Conservation (phyloP, 2,329 filamentous ascomycete genomes). For the Escovopsis sp. region DNA sequence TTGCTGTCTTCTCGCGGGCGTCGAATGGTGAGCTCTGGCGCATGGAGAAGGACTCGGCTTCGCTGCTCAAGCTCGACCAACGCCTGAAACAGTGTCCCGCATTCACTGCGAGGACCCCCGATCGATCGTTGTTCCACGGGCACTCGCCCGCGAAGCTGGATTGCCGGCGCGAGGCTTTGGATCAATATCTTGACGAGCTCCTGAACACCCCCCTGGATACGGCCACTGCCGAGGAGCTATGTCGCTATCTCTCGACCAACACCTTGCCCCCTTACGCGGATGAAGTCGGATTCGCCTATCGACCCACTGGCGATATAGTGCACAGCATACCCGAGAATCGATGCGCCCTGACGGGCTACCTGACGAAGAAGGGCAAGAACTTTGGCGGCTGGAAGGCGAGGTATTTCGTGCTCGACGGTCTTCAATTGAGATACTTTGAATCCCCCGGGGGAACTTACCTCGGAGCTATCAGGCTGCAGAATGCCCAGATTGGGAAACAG, state of each 20-base stretch:
- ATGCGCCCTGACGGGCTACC: constrained; percentile 69
- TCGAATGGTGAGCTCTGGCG: constrained; percentile 76
- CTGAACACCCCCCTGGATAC: constrained; percentile 73
- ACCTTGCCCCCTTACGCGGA: constrained; percentile 47
- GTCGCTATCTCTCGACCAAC: constrained; percentile 67
- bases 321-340: constrained; percentile 45
- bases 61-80: constrained; percentile 68
- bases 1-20: constrained; percentile 69
- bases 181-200: constrained; percentile 73
- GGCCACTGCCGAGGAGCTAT: constrained; percentile 62
- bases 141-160: constrained; percentile 92
- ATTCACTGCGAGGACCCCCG: constrained; percentile 66
- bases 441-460: constrained; percentile 78
- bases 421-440: constrained; percentile 77
- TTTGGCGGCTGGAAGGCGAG: constrained; percentile 96
- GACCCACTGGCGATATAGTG: constrained; percentile 1
- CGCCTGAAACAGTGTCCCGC: constrained; percentile 59
- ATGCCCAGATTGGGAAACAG: constrained; percentile 90
- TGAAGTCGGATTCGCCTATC: constrained; percentile 26
- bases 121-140: constrained; percentile 74
- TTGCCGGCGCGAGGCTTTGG: constrained; percentile 64
- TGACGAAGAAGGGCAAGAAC: constrained; percentile 95
- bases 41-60: constrained; percentile 78
- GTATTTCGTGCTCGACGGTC: constrained; percentile 46
- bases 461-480: constrained; percentile 82